These are phyloP conservation scores for Populus trichocarpa DNA, from an alignment of 441 rosid species.

Conservation along the genomic window DNA sequence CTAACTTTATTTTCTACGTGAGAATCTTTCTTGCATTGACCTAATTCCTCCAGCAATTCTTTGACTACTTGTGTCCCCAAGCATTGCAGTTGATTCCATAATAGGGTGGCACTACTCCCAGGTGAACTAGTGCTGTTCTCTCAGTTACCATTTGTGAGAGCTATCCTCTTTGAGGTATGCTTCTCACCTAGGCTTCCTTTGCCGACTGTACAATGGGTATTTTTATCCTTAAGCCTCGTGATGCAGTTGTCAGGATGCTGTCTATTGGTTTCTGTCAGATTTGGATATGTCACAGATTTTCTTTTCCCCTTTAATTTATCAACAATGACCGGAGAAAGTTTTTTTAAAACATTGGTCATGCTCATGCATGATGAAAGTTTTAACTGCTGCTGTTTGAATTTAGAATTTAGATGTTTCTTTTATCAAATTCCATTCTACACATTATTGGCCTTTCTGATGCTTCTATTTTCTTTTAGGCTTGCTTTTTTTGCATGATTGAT, in stretches of 20 bases:
- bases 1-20: conserved; percentile 13
- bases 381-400: not conserved
- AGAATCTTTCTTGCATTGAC: conserved; percentile 30
- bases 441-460: not conserved
- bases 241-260: conserved; percentile 10
- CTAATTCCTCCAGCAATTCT: conserved; percentile 23
- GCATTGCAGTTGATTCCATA: conserved; percentile 41
- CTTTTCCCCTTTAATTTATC: not conserved
- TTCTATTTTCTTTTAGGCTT: not conserved
- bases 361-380: not conserved
- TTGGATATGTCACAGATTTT: not conserved
- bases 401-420: not conserved
- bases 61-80: conserved; percentile 31
- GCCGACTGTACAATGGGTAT: conserved; percentile 26
- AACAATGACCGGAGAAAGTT: not conserved
- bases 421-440: not conserved
- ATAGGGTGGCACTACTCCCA: conserved; percentile 37
- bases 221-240: conserved; percentile 22
- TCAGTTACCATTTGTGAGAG: conserved; percentile 45
- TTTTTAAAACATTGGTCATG: not conserved
- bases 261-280: not conserved
- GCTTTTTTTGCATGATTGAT: not conserved
- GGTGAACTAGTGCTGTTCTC: conserved; percentile 33
- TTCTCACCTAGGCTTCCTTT: conserved; percentile 46
- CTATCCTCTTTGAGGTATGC: conserved; percentile 61